Base-by-base conservation (phyloP, 2,329 filamentous ascomycete species). In the Diaporthe citri region DNA sequence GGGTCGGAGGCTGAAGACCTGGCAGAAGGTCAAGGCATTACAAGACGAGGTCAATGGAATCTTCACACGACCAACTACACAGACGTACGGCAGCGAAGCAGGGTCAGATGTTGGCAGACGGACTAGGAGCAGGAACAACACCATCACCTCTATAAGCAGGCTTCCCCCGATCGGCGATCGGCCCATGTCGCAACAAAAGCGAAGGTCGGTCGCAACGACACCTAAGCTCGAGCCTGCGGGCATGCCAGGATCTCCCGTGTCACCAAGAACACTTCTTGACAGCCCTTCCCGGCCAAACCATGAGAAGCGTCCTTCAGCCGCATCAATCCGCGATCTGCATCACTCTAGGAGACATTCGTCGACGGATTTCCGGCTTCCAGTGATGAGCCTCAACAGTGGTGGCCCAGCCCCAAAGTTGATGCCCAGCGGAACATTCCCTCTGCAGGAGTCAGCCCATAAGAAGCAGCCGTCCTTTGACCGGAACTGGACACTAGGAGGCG, bases 1-100 rank as follows among this genome's bases (percentile, higher is more conserved):
- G 79, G 96, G 96, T 12, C 90, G 95, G 74, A 90, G 96, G 76
- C 85, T 98, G 76, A 97, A 97, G 83, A 98, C 96, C 2, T 98
- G 96, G 96, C 95, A 98, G 84, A 98, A 97, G 84, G 96, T 98
- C 83, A 97, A 97, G 84, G 88, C 91, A 4, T 89, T 98, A 77
- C 96, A 98, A 82, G 94, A 97, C 80, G 95, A 98, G 83, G 92
- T 97, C 56, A 93, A 90, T 77, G 89, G 89, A 59, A 84, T 83
- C 10, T 74, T 81, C 22, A 77, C 83, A 36, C 86, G 88, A 74
- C 86, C 90, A 70, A 90, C 87, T 62, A 92, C 90, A 0, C 86
- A 87, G 74, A 88, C 86, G 2, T 90, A 90, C 80, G 90, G 87
- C 62, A 91, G 89, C 80, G 91, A 93, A 55, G 85, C 86, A 56